Evolutionary conservation across 1,284 basidiomycete genomes (phyloP), one percentile per base, ranked within the genome.

Genomic region (Naganishia sp.): DNA sequence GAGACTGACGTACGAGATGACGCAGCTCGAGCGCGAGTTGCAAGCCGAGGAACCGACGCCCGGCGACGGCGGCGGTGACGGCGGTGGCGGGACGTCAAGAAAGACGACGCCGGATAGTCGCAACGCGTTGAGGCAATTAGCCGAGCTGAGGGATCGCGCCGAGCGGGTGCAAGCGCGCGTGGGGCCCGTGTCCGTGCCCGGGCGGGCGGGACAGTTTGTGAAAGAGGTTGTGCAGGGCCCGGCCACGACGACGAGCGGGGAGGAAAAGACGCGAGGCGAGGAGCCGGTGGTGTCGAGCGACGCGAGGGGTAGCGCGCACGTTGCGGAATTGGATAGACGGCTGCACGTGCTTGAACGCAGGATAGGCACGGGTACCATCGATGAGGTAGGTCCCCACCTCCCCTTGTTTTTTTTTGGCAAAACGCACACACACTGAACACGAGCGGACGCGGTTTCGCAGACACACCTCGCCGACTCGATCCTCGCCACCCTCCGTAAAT

Each of bases 401-500:
- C 21, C 48, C 3, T 0, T 6, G n/a, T 10, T 33, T 18, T 43
- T 43, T 16, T 33, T 45, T 4, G 45, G 44, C 16, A 3, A 0
- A 6, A 3, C 23, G 25, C 13, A 78, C 74, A 36, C 36, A n/a
- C 50, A 33, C 25, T 71, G 23, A 55, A 63, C n/a, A 39, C 36
- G 16, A 55, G 15, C 44, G 28, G 28, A 21, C 28, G 2, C 5
- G 28, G 13, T 43, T 7, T 73, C 87, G 86, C 79, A 82, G 10
- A 86, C 87, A 0, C 86, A 86, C 4, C 81, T 92, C 13, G 88
- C 90, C 0, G 83, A 88, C 1, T 93, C 95, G 0, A 82, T 98
- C 16, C 81, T 96, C 0, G 87, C 90, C 0, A 86, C 92, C 50
- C 83, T 98, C 49, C 85, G 85, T 18, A 87, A 91, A 36, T 85